Evolutionary conservation across 768 basidiomycete species (phyloP), one percentile per base, ranked within the genome.

Genomic region (Lactifluus echinatus): DNA sequence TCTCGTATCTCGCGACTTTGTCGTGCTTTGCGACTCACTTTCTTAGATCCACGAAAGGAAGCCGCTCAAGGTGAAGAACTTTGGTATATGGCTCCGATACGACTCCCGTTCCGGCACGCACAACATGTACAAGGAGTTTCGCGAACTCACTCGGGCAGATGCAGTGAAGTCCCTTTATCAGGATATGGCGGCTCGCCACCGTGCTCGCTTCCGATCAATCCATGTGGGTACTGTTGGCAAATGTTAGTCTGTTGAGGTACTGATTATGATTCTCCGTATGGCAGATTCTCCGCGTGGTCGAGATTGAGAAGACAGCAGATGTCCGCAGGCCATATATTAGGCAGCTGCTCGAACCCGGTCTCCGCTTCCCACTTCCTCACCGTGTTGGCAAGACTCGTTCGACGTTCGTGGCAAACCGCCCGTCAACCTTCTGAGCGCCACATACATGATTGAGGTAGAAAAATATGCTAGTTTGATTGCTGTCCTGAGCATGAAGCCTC

Each of bases 41-140:
- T 36, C 68, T 12, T 83, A 97, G 94, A 97, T 98, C 71, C 83
- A 87, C 70, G 95, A 98, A 79, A 94, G 91, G 83, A 92, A 88
- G 75, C 96, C 96, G 23, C 71, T 96, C 74, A 94, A 94, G 78
- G 89, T 97, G 74, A 98, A 99, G 84, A 98, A 96, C 87, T 97
- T 99, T 71, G 96, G 96, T 65, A 90, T 99, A 77, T 98, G 96
- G 96, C 75, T 99, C 72, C 89, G 95, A 67, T 99, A 99, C 76
- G 96, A 99, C 77, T 98, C 95, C 53, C 93, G 95, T 67, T 96
- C 94, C 50, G 96, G 96, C 63, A 99, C 96, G 45, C 96, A 98
- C 86, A 99, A 99, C 85, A 95, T 97, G 93, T 96, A 96, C 89
- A 94, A 94, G 83, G 89, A 91, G 75, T 97, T 91, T 88, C 91